A percentile compares a stretch with the other conserved stretches of the same genome.
Evolutionary conservation across 371 early-diverging fungal species (phyloP).

Genomic region (Nematocida sp.): DNA sequence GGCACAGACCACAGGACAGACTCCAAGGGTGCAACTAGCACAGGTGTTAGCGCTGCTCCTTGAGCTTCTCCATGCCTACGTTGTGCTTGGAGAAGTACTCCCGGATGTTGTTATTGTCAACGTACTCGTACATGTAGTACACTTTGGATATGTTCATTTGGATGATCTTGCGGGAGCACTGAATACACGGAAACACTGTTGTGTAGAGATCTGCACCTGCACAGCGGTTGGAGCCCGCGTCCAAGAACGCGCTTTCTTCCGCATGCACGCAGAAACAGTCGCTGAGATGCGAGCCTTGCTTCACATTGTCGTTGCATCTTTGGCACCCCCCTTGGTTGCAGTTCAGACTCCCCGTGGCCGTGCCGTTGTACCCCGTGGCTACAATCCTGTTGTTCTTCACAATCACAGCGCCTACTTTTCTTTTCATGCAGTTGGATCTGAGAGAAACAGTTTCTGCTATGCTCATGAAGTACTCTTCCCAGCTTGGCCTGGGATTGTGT

Average conservation of each 20-base stretch:
- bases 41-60: background rate
- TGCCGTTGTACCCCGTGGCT: conserved; percentile 94
- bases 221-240: conserved; percentile 61
- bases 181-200: conserved; percentile 65
- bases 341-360: conserved; percentile 77
- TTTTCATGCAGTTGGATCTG: conserved; percentile 86
- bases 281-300: conserved; percentile 73
- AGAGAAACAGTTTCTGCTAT: conserved; percentile 74
- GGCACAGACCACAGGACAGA: too few species aligned
- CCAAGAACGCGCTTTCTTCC: conserved; percentile 82
- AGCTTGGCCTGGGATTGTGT: conserved; percentile 63
- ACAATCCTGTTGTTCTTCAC: conserved; percentile 78
- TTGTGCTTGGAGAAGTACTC: background rate
- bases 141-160: conserved; percentile 82
- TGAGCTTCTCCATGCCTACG: background rate
- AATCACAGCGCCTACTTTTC: conserved; percentile 85
- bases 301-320: conserved; percentile 73
- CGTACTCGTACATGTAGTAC: conserved; percentile 67
- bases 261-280: conserved; percentile 90
- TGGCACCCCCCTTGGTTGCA: conserved; percentile 87
- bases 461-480: conserved; percentile 92
- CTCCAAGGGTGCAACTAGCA: too few species aligned
- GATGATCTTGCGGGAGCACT: conserved; percentile 86
- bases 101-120: background rate
- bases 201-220: conserved; percentile 40